Percentiles rank a stretch among this genome's conserved stretches.
Conservation (phyloP, 2,329 filamentous ascomycete species). For the Scedosporium minutisporum region DNA sequence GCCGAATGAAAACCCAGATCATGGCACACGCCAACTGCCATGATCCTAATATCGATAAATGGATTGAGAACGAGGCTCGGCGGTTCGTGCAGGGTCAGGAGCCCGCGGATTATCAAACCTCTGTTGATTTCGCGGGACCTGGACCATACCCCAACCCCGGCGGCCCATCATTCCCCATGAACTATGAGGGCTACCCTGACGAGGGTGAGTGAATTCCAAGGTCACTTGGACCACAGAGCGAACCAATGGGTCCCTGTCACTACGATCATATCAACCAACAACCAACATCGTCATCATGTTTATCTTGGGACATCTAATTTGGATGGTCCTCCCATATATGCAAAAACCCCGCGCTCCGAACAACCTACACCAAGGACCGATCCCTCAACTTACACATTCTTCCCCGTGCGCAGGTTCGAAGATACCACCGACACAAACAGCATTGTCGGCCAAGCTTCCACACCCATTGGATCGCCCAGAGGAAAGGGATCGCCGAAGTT, state of each 20-base stretch:
- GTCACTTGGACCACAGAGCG: neutral
- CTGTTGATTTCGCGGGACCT: neutral
- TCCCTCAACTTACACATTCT: neutral
- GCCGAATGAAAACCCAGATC: constrained; percentile 37
- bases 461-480: neutral
- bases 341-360: neutral
- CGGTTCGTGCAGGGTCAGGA: constrained; percentile 28
- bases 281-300: neutral
- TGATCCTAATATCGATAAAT: constrained; percentile 41
- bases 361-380: neutral
- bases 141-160: neutral
- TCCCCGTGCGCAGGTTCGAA: neutral
- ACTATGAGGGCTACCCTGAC: neutral
- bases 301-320: neutral
- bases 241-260: neutral
- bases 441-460: neutral
- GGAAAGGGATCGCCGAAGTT: neutral
- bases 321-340: neutral
- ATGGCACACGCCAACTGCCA: constrained; percentile 44
- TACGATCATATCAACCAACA: neutral
- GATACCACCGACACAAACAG: neutral
- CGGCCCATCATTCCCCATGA: neutral
- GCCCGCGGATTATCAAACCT: neutral
- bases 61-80: constrained; percentile 42
- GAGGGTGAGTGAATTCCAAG: constrained; percentile 4